Percentiles rank a stretch among this genome's conserved stretches.
phyloP scores from a whole-genome alignment of 75 land plant species.

The Larix kaempferi region DNA sequence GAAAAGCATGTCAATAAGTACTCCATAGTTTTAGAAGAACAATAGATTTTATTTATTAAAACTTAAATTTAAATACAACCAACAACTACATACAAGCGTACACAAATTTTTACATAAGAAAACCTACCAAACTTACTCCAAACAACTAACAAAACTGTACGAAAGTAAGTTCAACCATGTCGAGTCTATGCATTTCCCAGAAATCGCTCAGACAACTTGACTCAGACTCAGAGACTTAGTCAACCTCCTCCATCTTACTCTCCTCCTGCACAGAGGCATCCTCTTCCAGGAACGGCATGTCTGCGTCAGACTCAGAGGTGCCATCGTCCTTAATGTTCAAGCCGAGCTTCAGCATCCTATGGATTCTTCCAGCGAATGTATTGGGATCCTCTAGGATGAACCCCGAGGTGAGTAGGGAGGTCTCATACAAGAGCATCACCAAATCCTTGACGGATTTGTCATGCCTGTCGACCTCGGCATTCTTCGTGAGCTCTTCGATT shows the following conservation, averaged over 20 bases:
- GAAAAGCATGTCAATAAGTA: too few species aligned
- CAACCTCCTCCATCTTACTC: conserved; percentile 90
- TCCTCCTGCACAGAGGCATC: conserved; percentile 41
- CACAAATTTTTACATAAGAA: too few species aligned
- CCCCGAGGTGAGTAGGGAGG: conserved; percentile 79
- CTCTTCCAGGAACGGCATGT: conserved; percentile 60
- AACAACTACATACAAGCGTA: too few species aligned
- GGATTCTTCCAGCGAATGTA: conserved; percentile 73
- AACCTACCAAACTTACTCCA: too few species aligned
- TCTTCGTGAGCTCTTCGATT: conserved; percentile 73
- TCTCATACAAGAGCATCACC: conserved; percentile 77
- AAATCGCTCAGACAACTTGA: too few species aligned
- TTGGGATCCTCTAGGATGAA: conserved; percentile 86
- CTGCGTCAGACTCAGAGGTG: conserved; percentile 36
- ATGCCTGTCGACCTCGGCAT: conserved; percentile 72
- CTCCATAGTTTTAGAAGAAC: too few species aligned
- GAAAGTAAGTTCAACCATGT: too few species aligned
- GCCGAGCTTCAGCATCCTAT: conserved; percentile 87
- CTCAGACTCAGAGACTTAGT: conserved; percentile 38
- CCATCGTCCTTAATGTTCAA: conserved; percentile 65
- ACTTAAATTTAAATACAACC: too few species aligned
- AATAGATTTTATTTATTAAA: too few species aligned
- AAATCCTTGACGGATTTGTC: conserved; percentile 83
- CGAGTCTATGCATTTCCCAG: too few species aligned
- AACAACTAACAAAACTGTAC: too few species aligned